Evolutionary conservation across 371 early-diverging fungal species (phyloP).

Genomic region (Amoeboaphelidium occidentale): DNA sequence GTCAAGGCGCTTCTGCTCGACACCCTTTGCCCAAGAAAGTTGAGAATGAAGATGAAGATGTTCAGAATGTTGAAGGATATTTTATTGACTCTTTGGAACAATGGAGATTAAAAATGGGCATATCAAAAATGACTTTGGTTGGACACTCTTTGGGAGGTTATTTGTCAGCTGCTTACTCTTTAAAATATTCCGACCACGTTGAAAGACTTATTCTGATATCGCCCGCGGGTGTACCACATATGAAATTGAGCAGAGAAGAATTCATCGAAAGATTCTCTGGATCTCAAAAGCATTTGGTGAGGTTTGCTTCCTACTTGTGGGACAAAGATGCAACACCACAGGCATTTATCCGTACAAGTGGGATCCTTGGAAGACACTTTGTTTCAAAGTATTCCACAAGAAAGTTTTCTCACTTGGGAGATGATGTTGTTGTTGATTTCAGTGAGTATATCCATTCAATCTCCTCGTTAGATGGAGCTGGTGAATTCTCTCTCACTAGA

Average conservation of each 20-base stretch:
- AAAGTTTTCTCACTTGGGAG: neutral
- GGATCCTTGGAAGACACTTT: constrained; percentile 31
- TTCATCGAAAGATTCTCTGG: neutral
- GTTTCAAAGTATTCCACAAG: constrained; percentile 5
- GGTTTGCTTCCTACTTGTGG: neutral
- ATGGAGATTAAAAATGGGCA: constrained; percentile 49
- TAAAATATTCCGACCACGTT: constrained; percentile 65
- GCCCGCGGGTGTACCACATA: constrained; percentile 26
- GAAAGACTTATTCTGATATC: constrained; percentile 66
- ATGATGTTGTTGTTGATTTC: constrained; percentile 4
- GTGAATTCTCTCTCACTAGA: constrained; percentile 47
- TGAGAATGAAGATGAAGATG: constrained; percentile 4
- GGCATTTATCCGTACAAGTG: neutral
- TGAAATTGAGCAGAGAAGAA: neutral
- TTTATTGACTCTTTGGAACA: constrained; percentile 75
- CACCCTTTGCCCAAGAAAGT: constrained; percentile 9
- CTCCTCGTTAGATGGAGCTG: constrained; percentile 40
- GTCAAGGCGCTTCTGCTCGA: constrained; percentile 14
- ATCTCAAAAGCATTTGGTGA: neutral
- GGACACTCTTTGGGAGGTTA: constrained; percentile 79
- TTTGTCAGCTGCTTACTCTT: constrained; percentile 54
- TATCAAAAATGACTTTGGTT: constrained; percentile 53
- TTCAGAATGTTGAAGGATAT: constrained; percentile 39
- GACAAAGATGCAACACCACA: neutral
- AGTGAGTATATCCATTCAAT: constrained; percentile 42